Evolutionary conservation across 495 filamentous ascomycete species (phyloP), one percentile per base, ranked within the genome.

Genomic region (Hypoxylon subgilvum): DNA sequence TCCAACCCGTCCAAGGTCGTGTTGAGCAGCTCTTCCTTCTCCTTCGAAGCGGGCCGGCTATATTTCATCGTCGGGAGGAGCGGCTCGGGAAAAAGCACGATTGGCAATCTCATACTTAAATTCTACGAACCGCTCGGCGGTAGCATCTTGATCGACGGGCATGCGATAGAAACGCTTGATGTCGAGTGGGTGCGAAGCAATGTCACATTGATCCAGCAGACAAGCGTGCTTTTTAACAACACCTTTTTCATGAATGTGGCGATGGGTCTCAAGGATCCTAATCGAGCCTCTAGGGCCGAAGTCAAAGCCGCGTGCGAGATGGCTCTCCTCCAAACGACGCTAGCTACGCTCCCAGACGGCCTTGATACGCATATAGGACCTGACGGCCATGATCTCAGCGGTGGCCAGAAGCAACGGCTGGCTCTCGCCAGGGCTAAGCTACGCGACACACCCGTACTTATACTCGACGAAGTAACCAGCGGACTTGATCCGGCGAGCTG

Each of bases 71-170:
- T 97, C 47, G 94, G 94, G 1, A 80, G 79, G 47, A 96, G 91
- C 61, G 94, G 94, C 1, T 96, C 91, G 9, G 94, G 94, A 0
- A 98, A 98, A 69, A 96, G 90, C 65, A 97, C 94, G 0, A 66
- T 98, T 6, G 85, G 86, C 1, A 91, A 90, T 63, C 73, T 98
- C 1, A 75, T 98, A 1, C 72, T 91, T 43, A 80, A 85, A 23
- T 89, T 92, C 65, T 96, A 96, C 63, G 71, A 81, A 7, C 84
- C 89, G 1, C 72, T 69, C 0, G 72, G 74, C 0, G 94, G 94
- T 0, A 64, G 83, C 4, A 87, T 97, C 16, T 56, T 79, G 0
- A 72, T 98, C 2, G 92, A 95, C 60, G 86, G 84, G 0, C 64
- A 78, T 8, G 70, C 82, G 0, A 75, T 94, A n/a, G 64, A 83